Evolutionary conservation across 2,329 filamentous ascomycete genomes (phyloP).

Genomic region (Emergomyces orientalis): DNA sequence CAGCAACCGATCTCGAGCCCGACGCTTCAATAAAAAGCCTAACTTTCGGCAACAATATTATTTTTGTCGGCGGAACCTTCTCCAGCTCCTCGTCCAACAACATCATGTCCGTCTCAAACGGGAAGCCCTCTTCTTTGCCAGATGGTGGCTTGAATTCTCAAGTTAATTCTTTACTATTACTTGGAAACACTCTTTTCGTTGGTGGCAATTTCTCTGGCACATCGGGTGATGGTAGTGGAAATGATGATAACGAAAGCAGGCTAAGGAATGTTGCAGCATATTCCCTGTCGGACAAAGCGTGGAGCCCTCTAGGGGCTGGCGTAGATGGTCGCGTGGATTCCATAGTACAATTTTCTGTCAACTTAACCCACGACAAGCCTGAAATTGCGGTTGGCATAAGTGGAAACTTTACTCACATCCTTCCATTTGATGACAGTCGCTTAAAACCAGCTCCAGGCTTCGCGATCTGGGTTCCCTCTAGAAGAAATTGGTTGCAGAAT

Average conservation of each 20-base stretch:
- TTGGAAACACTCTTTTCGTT: slow-evolving; percentile 61
- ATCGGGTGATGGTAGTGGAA: slow-evolving; percentile 23
- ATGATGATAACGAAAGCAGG: slow-evolving; percentile 52
- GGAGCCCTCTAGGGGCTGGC: slow-evolving; percentile 73
- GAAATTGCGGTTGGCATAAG: slow-evolving; percentile 72
- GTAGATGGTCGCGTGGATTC: slow-evolving; percentile 68
- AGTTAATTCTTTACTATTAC: slow-evolving; percentile 62
- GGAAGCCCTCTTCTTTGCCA: slow-evolving; percentile 52
- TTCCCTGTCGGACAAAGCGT: slow-evolving; percentile 57
- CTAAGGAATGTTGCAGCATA: slow-evolving; percentile 71
- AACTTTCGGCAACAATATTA: slow-evolving; percentile 52
- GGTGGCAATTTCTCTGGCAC: slow-evolving; percentile 80
- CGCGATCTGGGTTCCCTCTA: slow-evolving; percentile 83
- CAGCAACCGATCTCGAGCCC: slow-evolving; percentile 59
- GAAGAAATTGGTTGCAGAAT: slow-evolving; percentile 79
- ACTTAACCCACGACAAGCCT: slow-evolving; percentile 57
- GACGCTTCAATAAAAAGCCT: slow-evolving; percentile 63
- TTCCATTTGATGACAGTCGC: slow-evolving; percentile 45
- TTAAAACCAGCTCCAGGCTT: slow-evolving; percentile 62
- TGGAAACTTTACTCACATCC: slow-evolving; percentile 66
- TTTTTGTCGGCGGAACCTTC: slow-evolving; percentile 80
- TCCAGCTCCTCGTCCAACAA: slow-evolving; percentile 59
- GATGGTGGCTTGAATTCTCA: slow-evolving; percentile 70
- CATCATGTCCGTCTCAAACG: slow-evolving; percentile 62
- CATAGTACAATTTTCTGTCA: slow-evolving; percentile 69